These are phyloP conservation scores for Lactifluus piperatus DNA, from an alignment of 768 basidiomycete genomes.

Conservation along the genomic window DNA sequence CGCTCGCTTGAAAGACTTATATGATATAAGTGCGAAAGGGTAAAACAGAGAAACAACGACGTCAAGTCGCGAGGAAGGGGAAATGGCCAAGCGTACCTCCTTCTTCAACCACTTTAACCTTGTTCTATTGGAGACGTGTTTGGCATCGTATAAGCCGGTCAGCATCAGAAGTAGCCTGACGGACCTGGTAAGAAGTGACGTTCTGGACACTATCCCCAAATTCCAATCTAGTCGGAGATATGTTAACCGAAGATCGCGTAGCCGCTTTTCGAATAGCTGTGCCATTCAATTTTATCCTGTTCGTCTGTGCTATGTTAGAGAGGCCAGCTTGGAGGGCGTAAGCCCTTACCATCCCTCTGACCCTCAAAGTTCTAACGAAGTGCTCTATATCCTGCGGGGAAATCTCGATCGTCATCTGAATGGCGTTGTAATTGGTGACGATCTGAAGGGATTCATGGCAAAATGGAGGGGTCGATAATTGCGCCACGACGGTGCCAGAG, in stretches of 20 bases:
- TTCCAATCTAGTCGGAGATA: constrained; percentile 17
- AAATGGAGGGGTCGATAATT: constrained; percentile 1
- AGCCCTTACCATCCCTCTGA: constrained; percentile 5
- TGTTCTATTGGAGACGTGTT: constrained; percentile 1
- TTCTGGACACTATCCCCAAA: constrained; percentile 1
- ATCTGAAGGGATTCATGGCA: constrained; percentile 7
- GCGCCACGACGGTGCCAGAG: constrained; percentile 3
- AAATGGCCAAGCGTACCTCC: constrained; percentile 7
- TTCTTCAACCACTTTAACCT: constrained; percentile 15
- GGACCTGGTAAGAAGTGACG: constrained; percentile 15
- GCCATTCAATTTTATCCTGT: constrained; percentile 10
- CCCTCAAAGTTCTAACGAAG: constrained; percentile 5
- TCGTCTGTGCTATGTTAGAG: background rate
- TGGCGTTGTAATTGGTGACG: background rate
- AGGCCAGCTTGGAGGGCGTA: background rate
- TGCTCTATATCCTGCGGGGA: background rate
- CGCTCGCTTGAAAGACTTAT: constrained; percentile 17
- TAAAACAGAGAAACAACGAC: constrained; percentile 2
- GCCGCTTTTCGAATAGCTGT: background rate
- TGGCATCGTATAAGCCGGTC: constrained; percentile 9
- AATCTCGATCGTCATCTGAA: constrained; percentile 2
- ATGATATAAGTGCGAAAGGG: background rate
- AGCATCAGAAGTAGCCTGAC: constrained; percentile 4
- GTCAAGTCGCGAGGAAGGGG: constrained; percentile 12
- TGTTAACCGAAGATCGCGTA: constrained; percentile 11